phyloP scores from a whole-genome alignment of 345 rosid species.

The Mangifera indica region DNA sequence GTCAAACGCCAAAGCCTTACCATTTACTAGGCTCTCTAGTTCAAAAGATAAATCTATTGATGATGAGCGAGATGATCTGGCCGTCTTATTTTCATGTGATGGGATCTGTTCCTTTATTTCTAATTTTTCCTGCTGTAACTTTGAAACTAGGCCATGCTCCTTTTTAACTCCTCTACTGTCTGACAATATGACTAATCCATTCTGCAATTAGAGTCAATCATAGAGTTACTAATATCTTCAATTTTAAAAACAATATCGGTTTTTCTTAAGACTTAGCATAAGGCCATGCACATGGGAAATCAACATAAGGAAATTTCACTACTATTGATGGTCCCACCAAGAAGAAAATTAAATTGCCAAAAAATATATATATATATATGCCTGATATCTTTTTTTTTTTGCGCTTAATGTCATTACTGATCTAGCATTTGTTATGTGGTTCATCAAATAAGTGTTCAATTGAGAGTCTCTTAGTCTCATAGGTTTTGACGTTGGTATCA shows the following conservation, averaged over 20 bases:
- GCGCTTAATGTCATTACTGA: not conserved
- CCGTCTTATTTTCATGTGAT: conserved; percentile 27
- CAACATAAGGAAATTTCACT: not conserved
- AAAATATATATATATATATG: no score
- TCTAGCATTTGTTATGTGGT: conserved; percentile 1
- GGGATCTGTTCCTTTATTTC: conserved; percentile 15
- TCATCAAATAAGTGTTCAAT: conserved; percentile 9
- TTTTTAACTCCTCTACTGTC: conserved; percentile 26
- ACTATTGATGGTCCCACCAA: not conserved
- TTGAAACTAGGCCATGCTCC: conserved; percentile 27
- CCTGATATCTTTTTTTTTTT: not conserved
- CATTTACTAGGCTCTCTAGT: conserved; percentile 41
- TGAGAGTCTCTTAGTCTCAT: not conserved
- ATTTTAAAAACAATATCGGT: conserved; percentile 9
- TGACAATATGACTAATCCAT: conserved; percentile 29
- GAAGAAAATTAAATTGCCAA: not conserved
- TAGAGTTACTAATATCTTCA: conserved; percentile 5
- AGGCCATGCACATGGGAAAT: conserved; percentile 7
- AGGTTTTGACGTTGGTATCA: not conserved
- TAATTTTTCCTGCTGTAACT: conserved; percentile 29
- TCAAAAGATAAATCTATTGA: conserved; percentile 51
- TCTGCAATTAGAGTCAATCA: conserved; percentile 46
- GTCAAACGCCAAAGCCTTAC: conserved; percentile 28
- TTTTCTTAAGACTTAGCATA: not conserved
- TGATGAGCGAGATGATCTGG: conserved; percentile 40